Conservation (phyloP, 495 filamentous ascomycete species). For the Aspergillus carlsbadensis region DNA sequence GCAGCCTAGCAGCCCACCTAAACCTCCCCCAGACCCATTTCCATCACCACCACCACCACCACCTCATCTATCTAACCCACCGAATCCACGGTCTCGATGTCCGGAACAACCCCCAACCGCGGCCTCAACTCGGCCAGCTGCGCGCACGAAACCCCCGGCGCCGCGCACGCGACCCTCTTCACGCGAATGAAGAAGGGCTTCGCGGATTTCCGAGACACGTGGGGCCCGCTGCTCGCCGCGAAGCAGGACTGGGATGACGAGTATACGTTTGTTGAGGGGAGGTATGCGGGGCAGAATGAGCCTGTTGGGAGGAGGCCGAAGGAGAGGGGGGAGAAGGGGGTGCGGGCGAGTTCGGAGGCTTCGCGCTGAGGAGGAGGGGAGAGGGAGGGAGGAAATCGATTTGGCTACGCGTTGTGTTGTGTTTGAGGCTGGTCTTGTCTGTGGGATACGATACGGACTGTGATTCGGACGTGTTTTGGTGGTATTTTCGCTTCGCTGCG, state of each 20-base stretch:
- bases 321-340: not conserved
- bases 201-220: not conserved
- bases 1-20: no score
- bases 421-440: no score
- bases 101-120: no score
- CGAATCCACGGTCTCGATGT: no score
- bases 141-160: no score
- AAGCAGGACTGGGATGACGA: not conserved
- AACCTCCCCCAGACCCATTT: no score
- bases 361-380: not conserved
- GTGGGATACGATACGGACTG: no score
- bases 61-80: no score
- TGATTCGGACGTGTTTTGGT: no score
- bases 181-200: not conserved
- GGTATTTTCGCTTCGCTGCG: no score
- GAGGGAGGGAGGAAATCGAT: not conserved
- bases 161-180: not conserved
- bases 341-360: not conserved
- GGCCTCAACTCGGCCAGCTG: no score
- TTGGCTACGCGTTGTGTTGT: not conserved
- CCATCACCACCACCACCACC: no score
- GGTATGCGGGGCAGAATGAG: not conserved
- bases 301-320: not conserved
- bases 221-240: not conserved
- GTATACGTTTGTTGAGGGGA: not conserved